Conservation (phyloP, 2,329 filamentous ascomycete genomes). For the Pleomassaria siparia region DNA sequence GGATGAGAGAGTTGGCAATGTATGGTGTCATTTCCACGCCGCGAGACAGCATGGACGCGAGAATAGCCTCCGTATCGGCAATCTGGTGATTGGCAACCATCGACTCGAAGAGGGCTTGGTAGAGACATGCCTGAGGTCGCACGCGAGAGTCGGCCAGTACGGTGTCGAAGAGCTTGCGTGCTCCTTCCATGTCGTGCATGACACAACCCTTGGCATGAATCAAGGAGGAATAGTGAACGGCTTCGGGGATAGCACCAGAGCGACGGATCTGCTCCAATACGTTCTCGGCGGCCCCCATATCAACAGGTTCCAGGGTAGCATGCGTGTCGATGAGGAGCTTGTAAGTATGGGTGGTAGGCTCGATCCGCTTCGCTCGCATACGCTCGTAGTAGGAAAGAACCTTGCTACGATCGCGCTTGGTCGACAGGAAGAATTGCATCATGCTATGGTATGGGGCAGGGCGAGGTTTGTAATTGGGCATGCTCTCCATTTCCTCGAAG, state of each 20-base stretch:
- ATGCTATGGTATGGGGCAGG: constrained; percentile 98
- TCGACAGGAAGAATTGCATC: constrained; percentile 99
- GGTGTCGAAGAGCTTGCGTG: constrained; percentile 77
- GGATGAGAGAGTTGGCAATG: constrained; percentile 97
- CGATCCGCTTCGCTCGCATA: constrained; percentile 84
- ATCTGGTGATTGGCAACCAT: constrained; percentile 95
- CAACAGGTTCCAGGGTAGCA: constrained; percentile 86
- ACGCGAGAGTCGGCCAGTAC: constrained; percentile 70
- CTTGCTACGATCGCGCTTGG: constrained; percentile 93
- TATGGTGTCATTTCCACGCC: constrained; percentile 89
- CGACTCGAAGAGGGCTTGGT: constrained; percentile 94
- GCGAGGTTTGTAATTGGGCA: constrained; percentile 97
- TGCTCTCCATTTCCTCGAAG: constrained; percentile 98
- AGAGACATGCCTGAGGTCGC: constrained; percentile 78
- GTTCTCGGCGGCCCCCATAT: constrained; percentile 84
- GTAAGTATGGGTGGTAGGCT: constrained; percentile 93
- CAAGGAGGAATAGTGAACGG: constrained; percentile 92
- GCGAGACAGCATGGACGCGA: constrained; percentile 72
- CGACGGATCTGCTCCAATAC: constrained; percentile 77
- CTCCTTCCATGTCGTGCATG: constrained; percentile 84
- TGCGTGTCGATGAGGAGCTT: constrained; percentile 96
- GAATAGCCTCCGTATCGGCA: constrained; percentile 66
- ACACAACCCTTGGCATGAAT: constrained; percentile 97
- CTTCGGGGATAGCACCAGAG: constrained; percentile 76
- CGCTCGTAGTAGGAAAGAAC: constrained; percentile 93